Evolutionary conservation across 106 monocot genomes (phyloP).

Genomic region (Dendrobium nobile): DNA sequence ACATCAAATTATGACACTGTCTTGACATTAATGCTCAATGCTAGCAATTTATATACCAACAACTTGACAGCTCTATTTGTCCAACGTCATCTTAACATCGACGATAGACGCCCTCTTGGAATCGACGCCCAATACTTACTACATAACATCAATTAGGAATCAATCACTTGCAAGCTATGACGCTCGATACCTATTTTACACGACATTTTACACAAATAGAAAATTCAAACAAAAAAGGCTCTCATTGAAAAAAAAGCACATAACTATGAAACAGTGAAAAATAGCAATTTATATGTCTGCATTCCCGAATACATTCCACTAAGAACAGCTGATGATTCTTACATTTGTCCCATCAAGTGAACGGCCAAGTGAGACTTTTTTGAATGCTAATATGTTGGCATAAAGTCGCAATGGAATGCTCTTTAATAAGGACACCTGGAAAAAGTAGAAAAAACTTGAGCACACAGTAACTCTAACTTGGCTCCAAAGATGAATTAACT

Average conservation of each 20-base stretch:
- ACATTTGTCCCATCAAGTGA: slow-evolving; percentile 66
- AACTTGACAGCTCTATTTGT: no score
- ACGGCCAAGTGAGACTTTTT: slow-evolving; percentile 25
- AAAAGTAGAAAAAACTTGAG: slow-evolving; percentile 4
- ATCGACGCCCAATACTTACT: no score
- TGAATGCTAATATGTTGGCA: slow-evolving; percentile 60
- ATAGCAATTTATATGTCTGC: no score
- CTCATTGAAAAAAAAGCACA: background rate
- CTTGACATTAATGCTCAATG: no score
- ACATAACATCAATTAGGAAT: background rate
- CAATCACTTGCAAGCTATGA: background rate
- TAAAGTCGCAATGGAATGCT: slow-evolving; percentile 62
- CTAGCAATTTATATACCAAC: no score
- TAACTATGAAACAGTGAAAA: no score
- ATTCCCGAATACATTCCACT: background rate
- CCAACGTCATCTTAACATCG: no score
- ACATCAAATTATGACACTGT: no score
- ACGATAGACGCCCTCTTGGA: no score
- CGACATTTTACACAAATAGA: background rate
- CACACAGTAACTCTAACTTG: background rate
- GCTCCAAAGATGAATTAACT: background rate
- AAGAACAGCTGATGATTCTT: slow-evolving; percentile 14
- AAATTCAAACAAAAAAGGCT: background rate
- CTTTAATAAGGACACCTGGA: slow-evolving; percentile 75
- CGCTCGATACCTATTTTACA: background rate